Evolutionary conservation across 176 grass and related monocot species (phyloP).

Genomic region (Carex myosuroides): DNA sequence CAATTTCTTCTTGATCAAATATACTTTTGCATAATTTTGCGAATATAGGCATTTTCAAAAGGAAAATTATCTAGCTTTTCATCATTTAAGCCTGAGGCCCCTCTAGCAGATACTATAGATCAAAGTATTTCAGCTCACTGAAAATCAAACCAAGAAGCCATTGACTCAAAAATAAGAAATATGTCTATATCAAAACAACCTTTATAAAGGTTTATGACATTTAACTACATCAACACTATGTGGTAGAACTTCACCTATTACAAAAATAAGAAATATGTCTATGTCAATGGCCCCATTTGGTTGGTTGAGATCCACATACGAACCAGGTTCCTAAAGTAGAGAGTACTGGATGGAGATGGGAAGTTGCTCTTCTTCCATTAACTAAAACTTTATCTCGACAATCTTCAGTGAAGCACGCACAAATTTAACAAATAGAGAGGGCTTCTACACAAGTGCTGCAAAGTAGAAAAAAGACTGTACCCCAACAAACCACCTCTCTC

Average conservation of each 20-base stretch:
- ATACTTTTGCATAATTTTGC: neutral
- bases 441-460: no score
- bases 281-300: neutral
- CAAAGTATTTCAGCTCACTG: neutral
- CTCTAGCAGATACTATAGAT: neutral
- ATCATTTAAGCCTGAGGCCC: neutral
- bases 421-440: no score
- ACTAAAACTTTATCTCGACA: no score
- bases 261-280: neutral
- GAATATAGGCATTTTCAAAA: neutral
- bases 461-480: no score
- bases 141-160: neutral
- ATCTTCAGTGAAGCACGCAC: no score
- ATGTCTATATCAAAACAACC: neutral
- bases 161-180: neutral
- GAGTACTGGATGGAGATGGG: neutral
- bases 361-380: neutral
- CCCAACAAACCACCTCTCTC: no score
- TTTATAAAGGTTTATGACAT: neutral
- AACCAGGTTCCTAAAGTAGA: neutral
- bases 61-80: neutral
- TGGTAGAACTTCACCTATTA: neutral
- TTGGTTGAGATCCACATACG: neutral
- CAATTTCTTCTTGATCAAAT: no score
- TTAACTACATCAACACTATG: constrained; percentile 7